Conservation (phyloP, 305 asterid species). For the Fraxinus latifolia region DNA sequence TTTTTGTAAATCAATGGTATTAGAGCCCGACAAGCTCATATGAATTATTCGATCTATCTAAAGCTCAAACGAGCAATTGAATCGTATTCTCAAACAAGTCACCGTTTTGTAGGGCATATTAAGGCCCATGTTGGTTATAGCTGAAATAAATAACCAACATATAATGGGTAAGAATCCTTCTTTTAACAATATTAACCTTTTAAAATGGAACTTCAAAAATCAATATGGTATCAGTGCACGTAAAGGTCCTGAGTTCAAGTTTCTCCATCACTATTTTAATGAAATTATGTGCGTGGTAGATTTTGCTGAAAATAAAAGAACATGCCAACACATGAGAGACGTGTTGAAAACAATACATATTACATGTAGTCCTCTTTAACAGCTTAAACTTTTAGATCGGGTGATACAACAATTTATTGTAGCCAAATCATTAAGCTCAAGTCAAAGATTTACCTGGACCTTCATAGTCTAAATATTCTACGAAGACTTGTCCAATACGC, state of each 20-base stretch:
- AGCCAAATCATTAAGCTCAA: no score
- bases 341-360: not conserved
- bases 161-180: not conserved
- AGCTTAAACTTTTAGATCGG: not conserved
- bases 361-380: not conserved
- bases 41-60: not conserved
- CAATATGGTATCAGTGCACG: not conserved
- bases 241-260: not conserved
- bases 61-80: not conserved
- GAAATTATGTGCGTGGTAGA: not conserved
- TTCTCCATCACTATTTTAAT: not conserved
- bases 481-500: not conserved
- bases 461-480: not conserved
- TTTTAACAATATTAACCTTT: not conserved
- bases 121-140: not conserved
- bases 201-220: not conserved
- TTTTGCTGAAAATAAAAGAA: not conserved
- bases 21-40: not conserved
- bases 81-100: not conserved
- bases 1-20: not conserved
- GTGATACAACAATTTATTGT: not conserved
- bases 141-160: not conserved
- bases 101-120: not conserved
- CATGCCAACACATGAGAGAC: not conserved
- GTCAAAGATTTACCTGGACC: constrained; percentile 1